Base-by-base conservation (phyloP, 2,329 filamentous ascomycete genomes). In the Cordyceps fumosorosea region DNA sequence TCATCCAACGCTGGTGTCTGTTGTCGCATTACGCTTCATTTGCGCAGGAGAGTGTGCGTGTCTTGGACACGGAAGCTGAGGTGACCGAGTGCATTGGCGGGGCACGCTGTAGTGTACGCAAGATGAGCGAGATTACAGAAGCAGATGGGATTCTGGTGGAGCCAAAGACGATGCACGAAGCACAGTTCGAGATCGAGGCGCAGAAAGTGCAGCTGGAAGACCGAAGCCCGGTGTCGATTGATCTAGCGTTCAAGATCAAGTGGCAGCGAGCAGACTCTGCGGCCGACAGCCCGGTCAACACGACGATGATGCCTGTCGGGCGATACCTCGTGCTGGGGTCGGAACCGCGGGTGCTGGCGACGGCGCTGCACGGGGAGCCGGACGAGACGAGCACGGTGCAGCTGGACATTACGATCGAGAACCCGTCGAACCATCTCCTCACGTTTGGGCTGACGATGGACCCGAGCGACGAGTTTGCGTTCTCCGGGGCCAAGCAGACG, bases 361-460 rank as follows among this genome's bases (percentile, higher is more conserved):
- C 81, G 0, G 79, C 83, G 3, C 76, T 80, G 3, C 80, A 83
- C 66, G 72, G 75, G 22, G 69, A 71, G 3, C 70, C 71, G 8
- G 69, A 70, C 12, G 67, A 69, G 29, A 63, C 73, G 59, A 62
- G 69, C 12, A 69, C 84, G 10, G 66, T 83, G 51, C 75, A 78
- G 62, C 72, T 86, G 16, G 76, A 81, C 48, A 72, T 85, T 71
- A 91, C 86, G 3, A 86, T 99, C 62, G 95, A 99, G 76, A 99
- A 99, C 72, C 90, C 93, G 0, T 97, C 93, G 0, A 89, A 87
- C 72, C 95, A 99, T 73, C 96, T 96, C 75, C 83, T 99, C 56
- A 96, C 93, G 0, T 99, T 99, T 75, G 92, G 90, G 34, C 75
- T 98, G 55, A 86, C 82, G 29, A 96, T 99, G 92, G 93, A 99